Evolutionary conservation across 768 basidiomycete genomes (phyloP).

Genomic region (Leccinum olivaceopallidum): DNA sequence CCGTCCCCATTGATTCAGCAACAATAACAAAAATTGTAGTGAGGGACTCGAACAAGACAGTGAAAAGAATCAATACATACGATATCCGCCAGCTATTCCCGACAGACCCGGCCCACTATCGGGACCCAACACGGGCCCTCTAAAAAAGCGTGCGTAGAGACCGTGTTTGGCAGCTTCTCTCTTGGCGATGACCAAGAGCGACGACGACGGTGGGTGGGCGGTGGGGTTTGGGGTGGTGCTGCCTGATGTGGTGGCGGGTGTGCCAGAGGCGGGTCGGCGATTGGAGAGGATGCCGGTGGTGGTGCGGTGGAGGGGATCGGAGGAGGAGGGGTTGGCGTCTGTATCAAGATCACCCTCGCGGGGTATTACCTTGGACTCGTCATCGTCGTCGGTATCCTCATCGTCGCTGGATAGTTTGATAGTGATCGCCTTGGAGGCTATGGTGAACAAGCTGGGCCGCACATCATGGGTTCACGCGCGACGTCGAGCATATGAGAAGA

Average conservation of each 20-base stretch:
- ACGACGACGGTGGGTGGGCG: constrained; percentile 23
- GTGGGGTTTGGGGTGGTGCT: constrained; percentile 38
- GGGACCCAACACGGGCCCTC: constrained; percentile 68
- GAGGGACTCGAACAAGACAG: background rate
- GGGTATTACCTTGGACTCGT: constrained; percentile 12
- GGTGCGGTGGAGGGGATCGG: constrained; percentile 50
- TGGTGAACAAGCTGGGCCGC: constrained; percentile 62
- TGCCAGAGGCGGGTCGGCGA: constrained; percentile 54
- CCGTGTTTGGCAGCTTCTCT: constrained; percentile 72
- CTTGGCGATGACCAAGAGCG: constrained; percentile 65
- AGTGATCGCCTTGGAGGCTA: constrained; percentile 81
- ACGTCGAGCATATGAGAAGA: background rate
- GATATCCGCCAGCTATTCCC: constrained; percentile 55
- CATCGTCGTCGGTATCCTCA: constrained; percentile 47
- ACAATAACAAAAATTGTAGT: background rate
- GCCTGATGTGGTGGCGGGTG: constrained; percentile 48
- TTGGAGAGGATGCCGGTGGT: constrained; percentile 77
- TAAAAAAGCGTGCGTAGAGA: constrained; percentile 81
- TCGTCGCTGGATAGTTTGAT: constrained; percentile 60
- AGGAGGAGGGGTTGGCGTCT: too few relatives aligned
- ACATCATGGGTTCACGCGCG: background rate
- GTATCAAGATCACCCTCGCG: background rate
- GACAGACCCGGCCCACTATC: constrained; percentile 39
- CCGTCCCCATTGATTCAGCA: background rate
- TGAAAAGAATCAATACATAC: constrained; percentile 25